These are phyloP conservation scores for Leishmania tarentolae DNA, from an alignment of 208 protist genomes.

Conservation along the genomic window DNA sequence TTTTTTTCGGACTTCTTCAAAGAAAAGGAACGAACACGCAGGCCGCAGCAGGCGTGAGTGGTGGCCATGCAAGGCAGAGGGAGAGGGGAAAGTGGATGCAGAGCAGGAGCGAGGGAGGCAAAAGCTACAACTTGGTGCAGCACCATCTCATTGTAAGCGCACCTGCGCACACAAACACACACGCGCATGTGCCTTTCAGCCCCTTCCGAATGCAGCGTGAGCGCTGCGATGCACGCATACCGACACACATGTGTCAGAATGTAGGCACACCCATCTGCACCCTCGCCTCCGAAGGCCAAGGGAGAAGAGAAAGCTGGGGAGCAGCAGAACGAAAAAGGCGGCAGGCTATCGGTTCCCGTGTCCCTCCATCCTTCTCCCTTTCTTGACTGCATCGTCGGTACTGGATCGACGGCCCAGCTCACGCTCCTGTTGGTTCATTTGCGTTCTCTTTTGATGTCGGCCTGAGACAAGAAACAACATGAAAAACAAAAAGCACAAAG, in stretches of 20 bases:
- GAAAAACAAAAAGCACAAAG: not conserved
- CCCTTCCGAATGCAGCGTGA: not conserved
- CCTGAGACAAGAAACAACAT: slow-evolving; percentile 1
- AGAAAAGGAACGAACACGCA: not conserved
- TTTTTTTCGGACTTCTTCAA: not conserved
- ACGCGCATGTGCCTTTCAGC: not conserved
- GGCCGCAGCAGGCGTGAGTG: too few species aligned
- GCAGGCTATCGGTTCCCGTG: not conserved
- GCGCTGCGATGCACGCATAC: not conserved
- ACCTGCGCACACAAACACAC: not conserved
- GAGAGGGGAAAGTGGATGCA: not conserved
- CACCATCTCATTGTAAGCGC: not conserved
- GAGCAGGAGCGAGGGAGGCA: not conserved
- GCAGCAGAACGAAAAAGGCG: not conserved
- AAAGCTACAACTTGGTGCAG: not conserved
- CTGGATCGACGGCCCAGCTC: not conserved
- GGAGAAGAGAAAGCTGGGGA: not conserved
- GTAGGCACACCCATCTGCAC: not conserved
- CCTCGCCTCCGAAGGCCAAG: not conserved
- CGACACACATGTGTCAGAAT: not conserved
- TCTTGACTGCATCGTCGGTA: not conserved
- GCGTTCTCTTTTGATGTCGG: slow-evolving; percentile 8
- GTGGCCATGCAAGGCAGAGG: not conserved
- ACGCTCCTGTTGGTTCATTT: slow-evolving; percentile 7
- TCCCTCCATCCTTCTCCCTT: not conserved